A percentile compares a stretch with the other conserved stretches of the same genome.
phyloP scores from a whole-genome alignment of 2,329 filamentous ascomycete genomes.

The Alternaria incomplexa region DNA sequence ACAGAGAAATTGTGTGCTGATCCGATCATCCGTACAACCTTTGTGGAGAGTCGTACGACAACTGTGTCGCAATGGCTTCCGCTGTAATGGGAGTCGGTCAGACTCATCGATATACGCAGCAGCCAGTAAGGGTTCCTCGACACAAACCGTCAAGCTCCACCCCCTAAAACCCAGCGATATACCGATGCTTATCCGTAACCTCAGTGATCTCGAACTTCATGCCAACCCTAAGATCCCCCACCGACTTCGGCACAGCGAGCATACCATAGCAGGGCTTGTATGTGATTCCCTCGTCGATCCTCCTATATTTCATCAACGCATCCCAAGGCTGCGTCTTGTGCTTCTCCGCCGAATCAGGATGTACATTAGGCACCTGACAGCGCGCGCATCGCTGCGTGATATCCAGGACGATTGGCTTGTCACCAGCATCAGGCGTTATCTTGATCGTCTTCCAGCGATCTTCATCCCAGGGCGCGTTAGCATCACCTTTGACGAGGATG shows the following conservation, averaged over 20 bases:
- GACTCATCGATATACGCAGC: neutral
- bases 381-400: conserved; percentile 65
- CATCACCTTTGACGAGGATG: conserved; percentile 62
- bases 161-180: conserved; percentile 50
- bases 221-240: conserved; percentile 63
- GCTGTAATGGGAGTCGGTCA: neutral
- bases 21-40: neutral
- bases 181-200: conserved; percentile 64
- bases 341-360: conserved; percentile 66
- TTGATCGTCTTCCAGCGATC: conserved; percentile 68
- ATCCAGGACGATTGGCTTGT: conserved; percentile 56
- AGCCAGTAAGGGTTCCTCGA: too few relatives aligned
- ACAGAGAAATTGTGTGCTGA: neutral
- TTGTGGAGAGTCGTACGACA: neutral
- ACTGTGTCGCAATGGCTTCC: neutral
- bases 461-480: conserved; percentile 63
- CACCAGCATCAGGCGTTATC: conserved; percentile 38
- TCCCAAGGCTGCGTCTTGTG: conserved; percentile 67
- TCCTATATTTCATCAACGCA: conserved; percentile 64
- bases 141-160: neutral
- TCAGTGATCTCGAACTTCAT: conserved; percentile 64
- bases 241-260: conserved; percentile 66
- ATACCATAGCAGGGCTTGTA: conserved; percentile 73
- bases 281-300: conserved; percentile 65
- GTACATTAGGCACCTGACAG: conserved; percentile 70